phyloP scores from a whole-genome alignment of 139 green algal genomes.

The Ettlia oleoabundans region DNA sequence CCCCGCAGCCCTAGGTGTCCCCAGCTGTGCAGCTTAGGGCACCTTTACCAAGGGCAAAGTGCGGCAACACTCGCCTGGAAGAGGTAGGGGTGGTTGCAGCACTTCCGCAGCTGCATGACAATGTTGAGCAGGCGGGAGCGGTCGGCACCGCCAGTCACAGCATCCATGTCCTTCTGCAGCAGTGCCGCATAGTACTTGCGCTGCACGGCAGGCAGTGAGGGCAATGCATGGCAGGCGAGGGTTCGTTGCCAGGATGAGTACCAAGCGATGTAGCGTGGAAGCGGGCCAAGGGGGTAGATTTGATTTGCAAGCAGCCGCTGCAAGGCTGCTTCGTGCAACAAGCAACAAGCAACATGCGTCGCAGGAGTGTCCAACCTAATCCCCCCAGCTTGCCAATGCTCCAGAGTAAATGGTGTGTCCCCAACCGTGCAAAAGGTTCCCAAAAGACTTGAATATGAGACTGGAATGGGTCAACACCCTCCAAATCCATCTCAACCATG shows the following conservation, averaged over 20 bases:
- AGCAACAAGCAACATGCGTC: background rate
- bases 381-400: too few species aligned
- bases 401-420: too few species aligned
- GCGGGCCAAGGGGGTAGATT: too few species aligned
- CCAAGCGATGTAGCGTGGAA: too few species aligned
- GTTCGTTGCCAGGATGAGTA: too few species aligned
- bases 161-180: slow-evolving; percentile 95
- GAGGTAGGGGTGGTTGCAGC: slow-evolving; percentile 99
- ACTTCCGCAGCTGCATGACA: slow-evolving; percentile 99
- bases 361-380: background rate
- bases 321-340: background rate
- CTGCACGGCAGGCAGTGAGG: slow-evolving; percentile 24
- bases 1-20: too few species aligned
- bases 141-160: slow-evolving; percentile 84
- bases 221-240: too few species aligned
- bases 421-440: too few species aligned
- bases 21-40: background rate
- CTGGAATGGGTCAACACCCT: too few species aligned
- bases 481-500: too few species aligned
- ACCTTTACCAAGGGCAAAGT: background rate
- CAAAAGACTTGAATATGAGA: too few species aligned
- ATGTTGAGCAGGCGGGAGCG: slow-evolving; percentile 97
- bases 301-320: too few species aligned
- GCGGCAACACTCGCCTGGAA: slow-evolving; percentile 64
- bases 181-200: slow-evolving; percentile 87